Evolutionary conservation across 495 filamentous ascomycete species (phyloP), one percentile per base, ranked within the genome.

Genomic region (Lasiosphaeris hirsuta): DNA sequence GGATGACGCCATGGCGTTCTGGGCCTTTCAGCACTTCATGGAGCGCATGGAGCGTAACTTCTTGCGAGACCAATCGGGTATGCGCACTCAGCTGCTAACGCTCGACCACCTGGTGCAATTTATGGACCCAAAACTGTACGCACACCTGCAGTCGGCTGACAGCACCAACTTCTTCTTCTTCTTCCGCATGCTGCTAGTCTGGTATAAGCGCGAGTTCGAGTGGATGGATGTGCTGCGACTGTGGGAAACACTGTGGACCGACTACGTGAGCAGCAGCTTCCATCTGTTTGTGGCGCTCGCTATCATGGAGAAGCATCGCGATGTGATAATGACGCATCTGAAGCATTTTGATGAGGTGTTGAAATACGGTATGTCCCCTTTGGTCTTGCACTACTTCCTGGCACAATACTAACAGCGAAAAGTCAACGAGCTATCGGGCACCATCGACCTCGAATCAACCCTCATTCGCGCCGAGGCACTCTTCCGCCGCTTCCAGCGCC

Each of bases 101-200:
- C 81, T 97, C 1, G 92, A 97, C 63, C 90, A 97, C 51, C 84
- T 97, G 1, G 89, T 97, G 10, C 91, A 95, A 64, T 87, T 98
- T 50, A 92, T 98, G 86, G 94, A 98, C 62, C 92, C 94, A 0
- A 88, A 91, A 65, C 84, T 98, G 39, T 97, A 97, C 65, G 74
- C 90, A 9, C 94, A 98, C 66, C 80, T 98, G 0, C 84, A 96
- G 66, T 84, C 80, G 7, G 90, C 92, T 19, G 95, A 97, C 59
- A 90, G 86, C 63, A 97, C 94, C 15, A 97, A 98, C 72, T 98
- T 97, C 73, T 98, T 98, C 72, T 98, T 98, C 78, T 97, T 97
- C 79, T 98, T 97, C 81, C 86, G 94, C 19, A 97, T 97, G 92
- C 77, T 98, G 19, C 78, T 98, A 0, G 94, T 98, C 15, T 97